These are phyloP conservation scores for Penicillium sp. DNA, from an alignment of 2,329 filamentous ascomycete genomes.

Conservation along the genomic window DNA sequence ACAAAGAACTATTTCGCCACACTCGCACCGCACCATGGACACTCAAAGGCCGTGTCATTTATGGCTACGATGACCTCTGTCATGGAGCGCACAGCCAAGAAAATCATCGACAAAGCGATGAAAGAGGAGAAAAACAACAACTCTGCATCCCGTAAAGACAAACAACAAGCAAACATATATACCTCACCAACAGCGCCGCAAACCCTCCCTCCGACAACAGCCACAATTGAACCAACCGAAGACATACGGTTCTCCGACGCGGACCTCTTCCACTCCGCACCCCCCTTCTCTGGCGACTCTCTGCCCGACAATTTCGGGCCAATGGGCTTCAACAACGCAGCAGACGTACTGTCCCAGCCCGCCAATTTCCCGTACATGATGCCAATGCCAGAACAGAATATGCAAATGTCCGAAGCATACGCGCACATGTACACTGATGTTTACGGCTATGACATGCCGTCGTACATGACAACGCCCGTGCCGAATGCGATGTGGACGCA, in stretches of 20 bases:
- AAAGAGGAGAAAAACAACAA: conserved; percentile 51
- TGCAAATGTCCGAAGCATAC: conserved; percentile 2
- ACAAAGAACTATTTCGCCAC: conserved; percentile 86
- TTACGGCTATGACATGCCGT: conserved; percentile 6
- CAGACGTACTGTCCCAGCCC: background rate
- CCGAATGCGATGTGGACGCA: conserved; percentile 1
- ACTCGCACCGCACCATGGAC: conserved; percentile 70
- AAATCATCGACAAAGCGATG: conserved; percentile 82
- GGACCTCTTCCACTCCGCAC: background rate
- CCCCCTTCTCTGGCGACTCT: background rate
- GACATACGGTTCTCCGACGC: background rate
- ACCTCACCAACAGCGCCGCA: background rate
- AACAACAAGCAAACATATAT: background rate
- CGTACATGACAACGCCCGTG: conserved; percentile 2
- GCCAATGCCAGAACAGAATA: background rate
- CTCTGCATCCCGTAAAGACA: background rate
- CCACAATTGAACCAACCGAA: background rate
- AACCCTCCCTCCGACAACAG: background rate
- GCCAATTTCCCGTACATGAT: conserved; percentile 4
- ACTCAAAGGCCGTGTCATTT: conserved; percentile 78
- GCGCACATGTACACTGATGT: conserved; percentile 7
- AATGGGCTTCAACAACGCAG: background rate
- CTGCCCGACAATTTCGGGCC: background rate
- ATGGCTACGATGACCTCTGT: conserved; percentile 88
- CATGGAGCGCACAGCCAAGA: conserved; percentile 84